Evolutionary conservation across 257 asterid genomes (phyloP).

Genomic region (Nicotiana noctiflora): DNA sequence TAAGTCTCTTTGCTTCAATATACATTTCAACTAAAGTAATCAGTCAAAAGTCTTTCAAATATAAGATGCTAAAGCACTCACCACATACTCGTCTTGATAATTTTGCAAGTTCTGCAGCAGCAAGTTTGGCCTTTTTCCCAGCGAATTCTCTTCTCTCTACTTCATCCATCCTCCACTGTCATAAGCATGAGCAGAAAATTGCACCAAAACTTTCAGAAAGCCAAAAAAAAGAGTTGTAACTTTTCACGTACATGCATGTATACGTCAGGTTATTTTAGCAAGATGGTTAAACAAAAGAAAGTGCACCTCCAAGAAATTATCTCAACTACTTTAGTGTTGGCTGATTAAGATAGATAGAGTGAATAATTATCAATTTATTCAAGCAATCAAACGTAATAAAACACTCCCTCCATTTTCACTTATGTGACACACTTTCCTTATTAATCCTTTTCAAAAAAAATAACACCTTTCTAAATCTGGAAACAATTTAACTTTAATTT

Average conservation of each 20-base stretch:
- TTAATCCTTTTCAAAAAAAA: no score
- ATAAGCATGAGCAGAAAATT: constrained; percentile 17
- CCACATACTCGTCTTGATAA: constrained; percentile 96
- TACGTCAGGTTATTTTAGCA: not conserved
- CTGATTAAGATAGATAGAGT: not conserved
- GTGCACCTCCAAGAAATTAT: not conserved
- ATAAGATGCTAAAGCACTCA: constrained; percentile 32
- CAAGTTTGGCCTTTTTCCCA: constrained; percentile 93
- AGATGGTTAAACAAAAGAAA: not conserved
- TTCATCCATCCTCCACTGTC: constrained; percentile 81
- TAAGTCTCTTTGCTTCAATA: not conserved
- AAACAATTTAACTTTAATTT: no score
- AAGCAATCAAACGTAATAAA: not conserved
- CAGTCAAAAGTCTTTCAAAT: not conserved
- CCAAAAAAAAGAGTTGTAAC: not conserved
- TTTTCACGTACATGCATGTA: no score
- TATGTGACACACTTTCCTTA: no score
- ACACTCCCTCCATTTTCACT: no score
- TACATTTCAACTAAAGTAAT: not conserved
- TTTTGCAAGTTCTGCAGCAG: constrained; percentile 98
- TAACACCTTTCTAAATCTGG: no score
- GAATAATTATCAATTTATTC: not conserved
- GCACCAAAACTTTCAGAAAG: constrained; percentile 15
- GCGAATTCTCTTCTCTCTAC: constrained; percentile 87
- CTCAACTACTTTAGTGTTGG: not conserved